Conservation (phyloP, 176 grass and related monocot genomes). For the Oryza longistaminata region DNA sequence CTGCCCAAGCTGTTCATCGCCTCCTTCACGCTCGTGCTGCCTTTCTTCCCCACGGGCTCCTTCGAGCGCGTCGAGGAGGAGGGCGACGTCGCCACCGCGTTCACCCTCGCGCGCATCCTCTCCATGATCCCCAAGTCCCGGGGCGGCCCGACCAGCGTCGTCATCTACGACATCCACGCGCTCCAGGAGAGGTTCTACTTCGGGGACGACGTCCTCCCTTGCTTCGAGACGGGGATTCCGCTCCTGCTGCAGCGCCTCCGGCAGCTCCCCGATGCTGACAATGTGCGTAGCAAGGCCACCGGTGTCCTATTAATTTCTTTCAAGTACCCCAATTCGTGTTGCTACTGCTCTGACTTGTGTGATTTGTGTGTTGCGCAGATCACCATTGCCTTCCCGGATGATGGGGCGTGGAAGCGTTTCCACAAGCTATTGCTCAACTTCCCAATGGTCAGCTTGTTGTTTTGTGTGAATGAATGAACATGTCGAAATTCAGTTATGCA, state of each 20-base stretch:
- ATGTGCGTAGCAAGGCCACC: slow-evolving; percentile 39
- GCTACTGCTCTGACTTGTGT: slow-evolving; percentile 1
- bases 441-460: slow-evolving; percentile 57
- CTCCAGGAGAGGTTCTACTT: slow-evolving; percentile 89
- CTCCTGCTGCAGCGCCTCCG: slow-evolving; percentile 70
- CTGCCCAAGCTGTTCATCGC: slow-evolving; percentile 91
- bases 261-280: slow-evolving; percentile 67
- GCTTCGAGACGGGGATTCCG: slow-evolving; percentile 85
- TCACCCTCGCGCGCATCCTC: slow-evolving; percentile 84
- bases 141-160: slow-evolving; percentile 84
- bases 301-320: neutral
- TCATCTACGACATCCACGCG: slow-evolving; percentile 97
- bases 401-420: slow-evolving; percentile 97
- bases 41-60: slow-evolving; percentile 94
- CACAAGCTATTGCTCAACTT: slow-evolving; percentile 77
- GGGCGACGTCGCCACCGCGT: slow-evolving; percentile 92
- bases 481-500: neutral
- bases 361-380: slow-evolving; percentile 42
- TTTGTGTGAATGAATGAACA: slow-evolving; percentile 5
- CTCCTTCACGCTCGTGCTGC: slow-evolving; percentile 90
- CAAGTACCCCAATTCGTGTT: neutral
- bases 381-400: slow-evolving; percentile 94
- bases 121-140: slow-evolving; percentile 91
- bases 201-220: slow-evolving; percentile 71
- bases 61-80: slow-evolving; percentile 98